Evolutionary conservation across 495 filamentous ascomycete species (phyloP).

Genomic region (Penicillium samsonianum): DNA sequence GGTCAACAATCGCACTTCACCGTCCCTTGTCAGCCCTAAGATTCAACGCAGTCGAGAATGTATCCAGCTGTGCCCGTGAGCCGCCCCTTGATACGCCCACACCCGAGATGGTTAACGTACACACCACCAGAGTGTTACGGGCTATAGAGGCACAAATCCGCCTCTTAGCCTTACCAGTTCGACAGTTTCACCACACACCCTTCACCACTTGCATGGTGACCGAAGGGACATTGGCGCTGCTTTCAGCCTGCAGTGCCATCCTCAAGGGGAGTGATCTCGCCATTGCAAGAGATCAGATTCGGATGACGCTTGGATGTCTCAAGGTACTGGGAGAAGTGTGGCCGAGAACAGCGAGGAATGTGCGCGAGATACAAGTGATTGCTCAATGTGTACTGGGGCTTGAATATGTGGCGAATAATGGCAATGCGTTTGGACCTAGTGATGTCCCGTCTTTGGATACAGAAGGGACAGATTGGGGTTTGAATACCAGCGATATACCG

Average conservation of each 20-base stretch:
- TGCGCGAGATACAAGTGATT: constrained; percentile 74
- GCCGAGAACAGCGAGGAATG: constrained; percentile 60
- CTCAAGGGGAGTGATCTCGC: constrained; percentile 27
- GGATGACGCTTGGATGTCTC: constrained; percentile 36
- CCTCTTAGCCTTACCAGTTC: constrained; percentile 31
- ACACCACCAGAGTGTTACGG: constrained; percentile 31
- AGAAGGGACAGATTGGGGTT: too few species aligned
- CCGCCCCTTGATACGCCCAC: constrained; percentile 25
- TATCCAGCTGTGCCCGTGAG: constrained; percentile 35
- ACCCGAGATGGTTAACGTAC: constrained; percentile 29
- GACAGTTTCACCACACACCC: constrained; percentile 28
- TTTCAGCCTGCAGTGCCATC: constrained; percentile 31
- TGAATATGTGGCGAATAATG: too few species aligned
- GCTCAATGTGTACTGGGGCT: too few species aligned
- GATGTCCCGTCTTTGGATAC: too few species aligned
- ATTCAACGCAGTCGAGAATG: constrained; percentile 27
- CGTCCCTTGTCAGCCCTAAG: constrained; percentile 37
- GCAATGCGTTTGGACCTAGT: too few species aligned
- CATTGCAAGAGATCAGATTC: constrained; percentile 34
- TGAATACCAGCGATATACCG: too few species aligned
- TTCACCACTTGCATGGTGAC: constrained; percentile 39
- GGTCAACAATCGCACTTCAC: constrained; percentile 36
- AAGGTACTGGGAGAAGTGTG: constrained; percentile 32
- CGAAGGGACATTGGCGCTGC: constrained; percentile 29
- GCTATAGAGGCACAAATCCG: constrained; percentile 31